Evolutionary conservation across 768 basidiomycete species (phyloP), one percentile per base, ranked within the genome.

Genomic region (Tubosaeta sp.): DNA sequence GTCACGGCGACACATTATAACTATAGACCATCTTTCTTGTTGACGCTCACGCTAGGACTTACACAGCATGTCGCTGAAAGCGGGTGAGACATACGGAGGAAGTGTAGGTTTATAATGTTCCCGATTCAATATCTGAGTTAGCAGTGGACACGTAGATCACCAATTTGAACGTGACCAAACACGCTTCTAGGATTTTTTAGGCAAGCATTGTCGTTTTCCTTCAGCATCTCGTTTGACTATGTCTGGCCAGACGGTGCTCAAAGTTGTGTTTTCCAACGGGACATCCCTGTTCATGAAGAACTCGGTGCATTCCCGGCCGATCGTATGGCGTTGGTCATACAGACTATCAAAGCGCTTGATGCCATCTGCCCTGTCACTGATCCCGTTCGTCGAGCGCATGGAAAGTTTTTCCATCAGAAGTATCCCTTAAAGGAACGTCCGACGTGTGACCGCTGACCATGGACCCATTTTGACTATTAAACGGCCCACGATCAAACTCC

Each of bases 401-500:
- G 47, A 51, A 9, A 26, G 49, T 39, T 39, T 42, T 42, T 42
- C 41, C 41, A 42, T 42, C 41, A 42, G 39, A 41, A 49, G 72
- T 33, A 32, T 63, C 31, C 34, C 53, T 49, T 55, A 2, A 22
- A 19, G 17, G 38, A 39, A 39, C 19, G 39, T 39, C 78, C 69
- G 69, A 72, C 14, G 61, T 79, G 47, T 64, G 70, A 9, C 61
- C 43, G 58, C 59, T 48, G 37, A 48, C 44, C 29, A 39, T 32
- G 41, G 39, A 22, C 22, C 39, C 13, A 41, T 38, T 34, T 38
- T 26, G 13, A 33, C 29, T 19, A 37, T 37, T 45, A 43, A 13
- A n/a, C 19, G 70, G 71, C 72, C 69, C 46, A 68, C 69, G 17
- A 67, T 69, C 54, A 69, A 71, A 49, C 56, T 72, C 25, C 43